Percentiles rank a stretch among this genome's conserved stretches.
Evolutionary conservation across 1,284 basidiomycete genomes (phyloP).

Genomic region (Phellinidium pouzarii): DNA sequence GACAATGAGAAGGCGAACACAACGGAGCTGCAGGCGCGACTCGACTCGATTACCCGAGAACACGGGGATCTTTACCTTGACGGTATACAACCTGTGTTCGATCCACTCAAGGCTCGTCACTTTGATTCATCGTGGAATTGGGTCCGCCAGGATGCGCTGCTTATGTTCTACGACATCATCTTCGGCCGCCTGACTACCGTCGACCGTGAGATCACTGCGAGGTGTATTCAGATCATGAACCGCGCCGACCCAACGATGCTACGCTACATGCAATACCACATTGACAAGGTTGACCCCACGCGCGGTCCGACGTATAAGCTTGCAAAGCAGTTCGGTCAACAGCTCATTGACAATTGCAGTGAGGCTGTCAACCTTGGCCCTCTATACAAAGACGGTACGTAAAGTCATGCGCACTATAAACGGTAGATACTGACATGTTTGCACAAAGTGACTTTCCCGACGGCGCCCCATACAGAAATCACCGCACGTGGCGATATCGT

Average conservation of each 20-base stretch:
- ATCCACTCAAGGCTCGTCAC: slow-evolving; percentile 91
- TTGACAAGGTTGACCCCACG: slow-evolving; percentile 75
- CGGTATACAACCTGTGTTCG: slow-evolving; percentile 91
- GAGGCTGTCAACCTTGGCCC: slow-evolving; percentile 81
- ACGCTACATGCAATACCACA: slow-evolving; percentile 94
- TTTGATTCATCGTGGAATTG: slow-evolving; percentile 99
- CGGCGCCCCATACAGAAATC: slow-evolving; percentile 92
- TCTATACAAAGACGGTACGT: slow-evolving; percentile 83
- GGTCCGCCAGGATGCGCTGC: slow-evolving; percentile 91
- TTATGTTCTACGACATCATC: slow-evolving; percentile 97
- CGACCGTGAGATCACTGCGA: slow-evolving; percentile 92
- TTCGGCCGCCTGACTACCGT: slow-evolving; percentile 90
- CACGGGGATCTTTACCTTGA: slow-evolving; percentile 92
- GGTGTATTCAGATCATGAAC: slow-evolving; percentile 96
- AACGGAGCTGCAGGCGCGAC: slow-evolving; percentile 71
- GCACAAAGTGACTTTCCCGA: slow-evolving; percentile 87
- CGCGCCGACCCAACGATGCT: slow-evolving; percentile 88
- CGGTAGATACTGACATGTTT: slow-evolving; percentile 9
- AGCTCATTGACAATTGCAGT: slow-evolving; percentile 90
- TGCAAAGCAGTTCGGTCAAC: slow-evolving; percentile 95
- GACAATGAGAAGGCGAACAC: slow-evolving; percentile 79
- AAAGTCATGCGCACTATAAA: neutral
- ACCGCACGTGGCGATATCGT: slow-evolving; percentile 91
- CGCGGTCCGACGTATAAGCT: slow-evolving; percentile 90
- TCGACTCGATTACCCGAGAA: slow-evolving; percentile 85